Base-by-base conservation (phyloP, 306 rosid genomes). In the Lablab purpureus region DNA sequence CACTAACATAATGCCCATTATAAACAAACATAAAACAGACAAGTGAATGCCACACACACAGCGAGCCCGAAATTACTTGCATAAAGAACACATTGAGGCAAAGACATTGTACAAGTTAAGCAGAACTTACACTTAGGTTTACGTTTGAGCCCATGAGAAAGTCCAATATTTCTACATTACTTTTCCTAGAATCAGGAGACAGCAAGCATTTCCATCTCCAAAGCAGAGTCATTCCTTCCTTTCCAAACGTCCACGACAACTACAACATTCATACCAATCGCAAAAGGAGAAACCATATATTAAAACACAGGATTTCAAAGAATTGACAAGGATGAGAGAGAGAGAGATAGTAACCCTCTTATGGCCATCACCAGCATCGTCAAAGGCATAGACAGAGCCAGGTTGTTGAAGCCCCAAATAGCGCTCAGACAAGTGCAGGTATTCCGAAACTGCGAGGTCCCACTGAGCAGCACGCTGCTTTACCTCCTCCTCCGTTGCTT, bases 191-290 rank as follows among this genome's bases (percentile, higher is more conserved):
- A 70, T 90, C 74, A 36, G 87, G 80, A n/a, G 96, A 83, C 8
- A 71, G 91, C 80, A 83, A 74, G 84, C 95, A 91, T 79, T 91
- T 91, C 99, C 96, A 92, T 81, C 99, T 85, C 98, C 98, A 93
- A 40, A 90, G 88, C 28, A 92, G 85, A 45, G 87, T 91, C 34
- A 93, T 89, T 72, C 93, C 94, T 91, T 84, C 97, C 82, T 90
- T 95, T 81, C 91, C 90, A 85, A 93, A 95, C 5, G 96, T 90
- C 99, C 98, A 95, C 0, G 93, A 91, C 84, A 93, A 87, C 96
- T 95, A 82, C 76, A 43, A 80, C 74, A 74, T 55, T 78, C 64
- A 74, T n/a, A 69, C 13, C 58, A 71, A 45, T 12, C 74, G 47
- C n/a, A 32, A 67, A 41, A 67, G 30, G 10, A 55, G 30, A n/a